These are phyloP conservation scores for Trichothecium roseum DNA, from an alignment of 2,329 filamentous ascomycete genomes.

Conservation along the genomic window DNA sequence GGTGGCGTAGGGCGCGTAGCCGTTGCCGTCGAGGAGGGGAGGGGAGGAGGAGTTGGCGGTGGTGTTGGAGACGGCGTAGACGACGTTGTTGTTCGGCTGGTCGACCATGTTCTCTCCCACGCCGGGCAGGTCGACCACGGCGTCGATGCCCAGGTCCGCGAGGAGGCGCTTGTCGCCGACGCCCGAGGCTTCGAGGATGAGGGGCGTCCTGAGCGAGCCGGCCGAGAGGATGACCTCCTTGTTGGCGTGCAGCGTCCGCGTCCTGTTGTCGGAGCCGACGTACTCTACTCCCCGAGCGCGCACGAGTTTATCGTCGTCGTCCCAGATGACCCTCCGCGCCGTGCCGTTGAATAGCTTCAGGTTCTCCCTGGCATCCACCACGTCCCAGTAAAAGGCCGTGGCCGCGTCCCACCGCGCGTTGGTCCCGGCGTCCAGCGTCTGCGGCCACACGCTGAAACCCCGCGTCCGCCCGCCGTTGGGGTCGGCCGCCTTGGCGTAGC, in stretches of 20 bases:
- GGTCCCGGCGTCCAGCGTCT: slow-evolving; percentile 24
- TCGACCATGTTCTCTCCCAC: slow-evolving; percentile 44
- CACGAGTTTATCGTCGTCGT: slow-evolving; percentile 7
- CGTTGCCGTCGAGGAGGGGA: too few relatives aligned
- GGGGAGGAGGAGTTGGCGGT: too few relatives aligned
- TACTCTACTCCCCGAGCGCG: slow-evolving; percentile 25
- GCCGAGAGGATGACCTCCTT: slow-evolving; percentile 38
- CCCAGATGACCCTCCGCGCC: slow-evolving; percentile 19
- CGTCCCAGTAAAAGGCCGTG: slow-evolving; percentile 28
- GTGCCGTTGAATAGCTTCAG: slow-evolving; percentile 27
- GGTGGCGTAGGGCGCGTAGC: slow-evolving; percentile 19
- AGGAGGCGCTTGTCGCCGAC: slow-evolving; percentile 35
- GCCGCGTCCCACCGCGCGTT: slow-evolving; percentile 30
- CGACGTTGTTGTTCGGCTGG: slow-evolving; percentile 26
- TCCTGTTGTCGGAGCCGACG: slow-evolving; percentile 21
- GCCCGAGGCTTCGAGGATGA: slow-evolving; percentile 42
- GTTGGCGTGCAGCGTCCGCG: slow-evolving; percentile 21
- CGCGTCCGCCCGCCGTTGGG: slow-evolving; percentile 25
- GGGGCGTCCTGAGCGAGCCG: slow-evolving; percentile 38
- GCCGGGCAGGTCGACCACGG: slow-evolving; percentile 32
- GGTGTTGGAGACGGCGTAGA: too few relatives aligned
- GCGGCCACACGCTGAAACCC: slow-evolving; percentile 26
- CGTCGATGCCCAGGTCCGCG: slow-evolving; percentile 27
- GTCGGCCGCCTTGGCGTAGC: slow-evolving; percentile 23
- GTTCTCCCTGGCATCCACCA: slow-evolving; percentile 23